Evolutionary conservation across 371 early-diverging fungal genomes (phyloP), one percentile per base, ranked within the genome.

Genomic region (Lichtheimia hyalospora): DNA sequence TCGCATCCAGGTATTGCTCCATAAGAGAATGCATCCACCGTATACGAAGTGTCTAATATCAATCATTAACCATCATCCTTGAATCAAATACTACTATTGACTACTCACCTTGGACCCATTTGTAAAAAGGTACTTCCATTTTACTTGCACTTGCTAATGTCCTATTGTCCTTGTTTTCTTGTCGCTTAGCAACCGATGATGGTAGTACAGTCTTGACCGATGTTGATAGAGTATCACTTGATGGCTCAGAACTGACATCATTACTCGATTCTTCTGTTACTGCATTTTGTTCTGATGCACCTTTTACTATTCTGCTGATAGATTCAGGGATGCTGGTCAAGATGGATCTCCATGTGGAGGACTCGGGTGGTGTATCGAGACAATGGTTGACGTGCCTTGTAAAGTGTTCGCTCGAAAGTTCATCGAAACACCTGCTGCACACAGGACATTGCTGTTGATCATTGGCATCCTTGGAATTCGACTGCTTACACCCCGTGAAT

Each of bases 11-110:
- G 6, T 20, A 25, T 23, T 0, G 4, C 51, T 2, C 96, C 96
- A 76, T 90, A 94, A 2, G 63, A 71, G 64, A 96, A 97, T 0
- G 96, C 96, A 67, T 97, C 98, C 1, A 96, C 93, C 0, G 89
- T 86, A 66, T 96, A 93, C 2, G 66, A 65, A 0, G 97, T 95
- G 27, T 79, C 86, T 85, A 50, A 27, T 16, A 15, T 20, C n/a
- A 52, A 52, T 51, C 8, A 28, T 10, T 3, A 34, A 8, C 15
- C 5, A 16, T 34, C 16, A 41, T 41, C n/a, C n/a, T 13, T 5
- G 2, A 53, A 16, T 13, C 34, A 24, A 13, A 52, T 1, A 0
- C 10, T 25, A 5, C 5, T n/a, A 21, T 15, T 1, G 1, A n/a
- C n/a, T 21, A 54, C 40, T 21, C 13, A 54, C 55, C 55, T 54